These are phyloP conservation scores for Durio zibethinus DNA, from an alignment of 345 rosid species.

Conservation along the genomic window DNA sequence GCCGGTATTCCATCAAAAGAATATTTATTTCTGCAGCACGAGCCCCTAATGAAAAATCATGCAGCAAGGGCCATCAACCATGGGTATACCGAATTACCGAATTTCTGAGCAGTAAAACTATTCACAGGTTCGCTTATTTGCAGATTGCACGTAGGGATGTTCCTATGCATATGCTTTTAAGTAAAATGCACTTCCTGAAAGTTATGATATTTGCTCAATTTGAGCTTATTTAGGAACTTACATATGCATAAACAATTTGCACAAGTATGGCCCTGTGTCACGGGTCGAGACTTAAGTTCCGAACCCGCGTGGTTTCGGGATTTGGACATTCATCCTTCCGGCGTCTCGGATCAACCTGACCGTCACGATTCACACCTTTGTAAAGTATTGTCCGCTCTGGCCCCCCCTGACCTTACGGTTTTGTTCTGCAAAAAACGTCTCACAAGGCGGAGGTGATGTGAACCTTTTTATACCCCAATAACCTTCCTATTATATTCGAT, in stretches of 20 bases:
- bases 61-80: not conserved
- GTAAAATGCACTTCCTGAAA: not conserved
- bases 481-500: too few relatives aligned
- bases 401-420: too few relatives aligned
- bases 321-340: too few relatives aligned
- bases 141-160: not conserved
- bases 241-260: conserved; percentile 1
- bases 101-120: not conserved
- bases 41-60: not conserved
- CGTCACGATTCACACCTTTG: too few relatives aligned
- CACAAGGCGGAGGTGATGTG: too few relatives aligned
- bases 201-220: not conserved
- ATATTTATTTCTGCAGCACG: not conserved
- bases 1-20: not conserved
- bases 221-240: not conserved
- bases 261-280: not conserved
- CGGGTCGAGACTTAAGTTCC: too few relatives aligned
- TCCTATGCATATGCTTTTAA: not conserved
- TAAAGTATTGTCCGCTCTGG: too few relatives aligned
- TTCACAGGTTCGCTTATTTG: not conserved
- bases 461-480: too few relatives aligned
- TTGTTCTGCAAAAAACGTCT: too few relatives aligned
- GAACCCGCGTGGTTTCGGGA: too few relatives aligned
- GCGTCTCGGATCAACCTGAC: too few relatives aligned
- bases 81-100: not conserved